Evolutionary conservation across 2,329 filamentous ascomycete genomes (phyloP), one percentile per base, ranked within the genome.

Genomic region (Paecilomyces dactylethromorphus): DNA sequence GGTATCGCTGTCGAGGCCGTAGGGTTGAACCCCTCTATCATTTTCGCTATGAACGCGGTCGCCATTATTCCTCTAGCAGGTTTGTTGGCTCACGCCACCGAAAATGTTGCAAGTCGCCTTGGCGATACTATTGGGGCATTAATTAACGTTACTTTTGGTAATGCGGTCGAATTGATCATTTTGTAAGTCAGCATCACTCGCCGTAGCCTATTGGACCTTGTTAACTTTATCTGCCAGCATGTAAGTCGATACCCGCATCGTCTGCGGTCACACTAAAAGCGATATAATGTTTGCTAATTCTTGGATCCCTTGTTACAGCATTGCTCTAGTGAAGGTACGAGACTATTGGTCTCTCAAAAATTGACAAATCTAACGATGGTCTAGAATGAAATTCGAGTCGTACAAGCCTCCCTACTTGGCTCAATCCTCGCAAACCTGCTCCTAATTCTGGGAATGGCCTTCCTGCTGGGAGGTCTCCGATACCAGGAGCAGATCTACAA

Each of bases 401-500:
- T 96, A 24, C 92, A 96, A 75, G 91, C 92, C 13, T 95, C 92
- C 0, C 79, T 96, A 55, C 81, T 97, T 31, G 92, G 92, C 50
- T 96, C 91, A 1, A 96, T 97, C 66, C 78, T 97, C 64, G 89
- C 92, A 63, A 96, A 96, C 69, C 77, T 96, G 58, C 81, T 97
- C 24, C 82, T 96, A 61, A 96, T 96, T 69, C 78, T 97, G 66
- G 92, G 92, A 68, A 96, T 96, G 91, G 87, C 87, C 59, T 96
- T 97, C 74, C 83, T 96, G 56, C 77, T 95, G 24, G 92, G 92
- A 69, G 92, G 92, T 63, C 78, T 96, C 57, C 87, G 91, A 62
- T 96, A 86, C 74, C 88, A 89, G 71, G 92, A 97, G 78, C 92
- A 96, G 84, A 87, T 97, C 62, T 97, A 96, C 78, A 97, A 96